Conservation (phyloP, 1,284 basidiomycete genomes). For the Flammula alnicola region DNA sequence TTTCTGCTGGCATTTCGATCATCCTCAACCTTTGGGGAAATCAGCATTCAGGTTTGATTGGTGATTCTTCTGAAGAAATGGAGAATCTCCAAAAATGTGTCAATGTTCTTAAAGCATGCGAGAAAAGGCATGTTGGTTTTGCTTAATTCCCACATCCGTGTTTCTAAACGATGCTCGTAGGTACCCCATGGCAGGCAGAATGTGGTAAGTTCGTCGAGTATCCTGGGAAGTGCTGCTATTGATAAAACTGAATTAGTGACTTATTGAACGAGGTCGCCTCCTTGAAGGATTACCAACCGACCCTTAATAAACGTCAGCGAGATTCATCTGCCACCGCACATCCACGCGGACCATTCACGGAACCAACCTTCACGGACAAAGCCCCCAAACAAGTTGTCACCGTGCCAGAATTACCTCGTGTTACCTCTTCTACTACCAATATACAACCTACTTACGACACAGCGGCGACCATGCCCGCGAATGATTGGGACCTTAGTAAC, state of each 20-base stretch:
- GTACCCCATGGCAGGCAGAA: slow-evolving; percentile 39
- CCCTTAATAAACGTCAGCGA: slow-evolving; percentile 18
- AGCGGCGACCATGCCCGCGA: slow-evolving; percentile 10
- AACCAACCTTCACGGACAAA: not conserved
- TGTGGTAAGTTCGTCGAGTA: slow-evolving; percentile 38
- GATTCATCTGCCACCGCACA: slow-evolving; percentile 2
- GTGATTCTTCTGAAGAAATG: slow-evolving; percentile 61
- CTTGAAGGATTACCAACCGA: slow-evolving; percentile 19
- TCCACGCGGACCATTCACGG: slow-evolving; percentile 1
- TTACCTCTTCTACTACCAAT: not conserved
- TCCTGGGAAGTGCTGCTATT: not conserved
- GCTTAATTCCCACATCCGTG: not conserved
- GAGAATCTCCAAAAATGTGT: slow-evolving; percentile 72
- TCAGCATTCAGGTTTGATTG: slow-evolving; percentile 53
- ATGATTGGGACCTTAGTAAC: slow-evolving; percentile 28
- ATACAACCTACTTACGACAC: slow-evolving; percentile 2
- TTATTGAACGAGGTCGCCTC: slow-evolving; percentile 28
- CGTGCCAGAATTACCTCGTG: not conserved
- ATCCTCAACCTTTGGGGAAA: slow-evolving; percentile 77
- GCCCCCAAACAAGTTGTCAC: not conserved
- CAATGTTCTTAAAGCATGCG: slow-evolving; percentile 50
- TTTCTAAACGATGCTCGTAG: slow-evolving; percentile 18
- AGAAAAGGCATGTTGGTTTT: slow-evolving; percentile 32
- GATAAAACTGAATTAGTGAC: slow-evolving; percentile 22
- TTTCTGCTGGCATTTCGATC: slow-evolving; percentile 59